Evolutionary conservation across 805 yeast genomes (phyloP), one percentile per base, ranked within the genome.

Genomic region (Tetrapisispora iriomotensis): DNA sequence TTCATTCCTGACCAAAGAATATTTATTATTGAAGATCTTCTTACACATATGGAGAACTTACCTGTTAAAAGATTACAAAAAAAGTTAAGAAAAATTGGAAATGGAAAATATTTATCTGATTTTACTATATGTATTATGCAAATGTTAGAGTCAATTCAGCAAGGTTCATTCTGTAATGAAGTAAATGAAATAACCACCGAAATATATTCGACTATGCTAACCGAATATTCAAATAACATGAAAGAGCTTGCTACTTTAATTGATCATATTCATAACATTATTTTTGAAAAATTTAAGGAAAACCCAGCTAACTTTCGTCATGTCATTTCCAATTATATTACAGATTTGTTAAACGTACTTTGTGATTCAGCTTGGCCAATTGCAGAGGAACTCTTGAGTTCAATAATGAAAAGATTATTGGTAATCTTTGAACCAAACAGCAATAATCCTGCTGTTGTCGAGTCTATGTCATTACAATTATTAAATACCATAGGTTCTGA

Each of bases 351-450:
- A 7, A 44, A 51, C 0, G 54, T 82, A 39, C 49, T 82, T 8
- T 55, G 62, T 2, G 56, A 56, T 8, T 83, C 86, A 0, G 79
- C 75, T 39, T 84, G 80, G 75, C 67, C 85, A 0, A 74, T 74
- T 0, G 67, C 79, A 1, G 82, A 75, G 43, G 46, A 64, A 0
- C 46, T 82, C 13, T 55, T 82, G 6, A 53, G 51, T 7, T 63
- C 75, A 1, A 39, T 79, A 2, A 59, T 71, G 49, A 67, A 62
- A 29, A 60, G 68, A 6, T 50, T 79, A 18, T 51, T 77, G 36
- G 47, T 45, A 17, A 52, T 66, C 1, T 61, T 70, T 43, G 61
- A 53, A 8, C 48, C 64, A 6, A 33, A 23, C 23, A 67, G 67
- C 10, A 60, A 58, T 22, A 61, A 64, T 32, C 35, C 69, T 0